Conservation (phyloP, 2,329 filamentous ascomycete species). For the Arthrobotrys conoides region DNA sequence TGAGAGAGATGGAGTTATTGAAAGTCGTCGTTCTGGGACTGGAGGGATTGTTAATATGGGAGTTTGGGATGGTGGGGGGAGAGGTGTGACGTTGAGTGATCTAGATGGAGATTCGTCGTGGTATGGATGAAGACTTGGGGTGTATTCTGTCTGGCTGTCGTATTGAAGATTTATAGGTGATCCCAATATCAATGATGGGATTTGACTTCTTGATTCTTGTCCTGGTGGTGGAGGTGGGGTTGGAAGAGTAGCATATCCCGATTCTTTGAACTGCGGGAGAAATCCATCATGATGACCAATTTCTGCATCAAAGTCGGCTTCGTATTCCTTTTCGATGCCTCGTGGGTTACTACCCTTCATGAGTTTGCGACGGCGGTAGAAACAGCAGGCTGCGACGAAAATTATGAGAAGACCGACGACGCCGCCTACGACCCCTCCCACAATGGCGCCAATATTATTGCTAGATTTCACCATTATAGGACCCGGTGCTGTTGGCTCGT, state of each 20-base stretch:
- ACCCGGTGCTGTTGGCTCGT: not conserved
- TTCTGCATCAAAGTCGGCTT: conserved; percentile 52
- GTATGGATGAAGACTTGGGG: conserved; percentile 39
- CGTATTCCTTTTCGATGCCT: conserved; percentile 52
- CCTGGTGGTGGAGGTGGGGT: conserved; percentile 43
- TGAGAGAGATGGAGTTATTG: conserved; percentile 30
- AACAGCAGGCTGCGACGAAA: conserved; percentile 67
- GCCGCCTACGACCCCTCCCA: conserved; percentile 70
- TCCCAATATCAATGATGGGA: conserved; percentile 22
- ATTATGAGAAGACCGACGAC: conserved; percentile 68
- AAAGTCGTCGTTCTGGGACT: conserved; percentile 35
- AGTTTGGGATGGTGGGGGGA: conserved; percentile 18
- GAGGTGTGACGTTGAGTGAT: conserved; percentile 45
- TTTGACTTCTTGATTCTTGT: conserved; percentile 28
- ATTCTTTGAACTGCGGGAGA: conserved; percentile 58
- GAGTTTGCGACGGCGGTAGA: conserved; percentile 66
- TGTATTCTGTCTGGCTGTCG: conserved; percentile 52
- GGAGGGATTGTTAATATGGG: conserved; percentile 28
- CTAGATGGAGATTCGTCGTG: conserved; percentile 51
- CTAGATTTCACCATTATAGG: not conserved
- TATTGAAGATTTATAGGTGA: conserved; percentile 29
- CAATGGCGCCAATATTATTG: conserved; percentile 68
- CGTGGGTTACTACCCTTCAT: conserved; percentile 4
- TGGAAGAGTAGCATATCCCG: conserved; percentile 52
- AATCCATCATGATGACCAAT: conserved; percentile 51